Conservation (phyloP, 1,284 basidiomycete genomes). For the Leucoagaricus sp. region DNA sequence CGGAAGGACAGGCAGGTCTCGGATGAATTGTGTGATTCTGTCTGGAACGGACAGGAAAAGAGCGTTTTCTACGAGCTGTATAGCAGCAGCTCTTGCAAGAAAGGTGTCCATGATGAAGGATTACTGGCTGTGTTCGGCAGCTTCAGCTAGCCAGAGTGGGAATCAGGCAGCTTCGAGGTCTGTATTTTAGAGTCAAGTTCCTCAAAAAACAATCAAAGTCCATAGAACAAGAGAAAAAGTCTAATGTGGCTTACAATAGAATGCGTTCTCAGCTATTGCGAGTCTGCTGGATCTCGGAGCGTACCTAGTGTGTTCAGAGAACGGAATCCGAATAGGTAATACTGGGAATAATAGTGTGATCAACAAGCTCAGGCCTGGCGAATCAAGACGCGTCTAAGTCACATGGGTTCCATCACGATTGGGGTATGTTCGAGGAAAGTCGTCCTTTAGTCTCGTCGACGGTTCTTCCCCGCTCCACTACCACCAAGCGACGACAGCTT, state of each 20-base stretch:
- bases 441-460: background rate
- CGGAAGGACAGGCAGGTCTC: slow-evolving; percentile 45
- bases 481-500: too few relatives aligned
- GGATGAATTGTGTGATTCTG: slow-evolving; percentile 35
- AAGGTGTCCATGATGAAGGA: background rate
- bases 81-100: slow-evolving; percentile 19
- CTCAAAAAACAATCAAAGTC: too few relatives aligned
- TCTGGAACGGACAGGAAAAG: slow-evolving; percentile 24
- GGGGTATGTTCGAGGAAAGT: background rate
- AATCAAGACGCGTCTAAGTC: slow-evolving; percentile 6
- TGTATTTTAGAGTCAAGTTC: too few relatives aligned
- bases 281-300: too few relatives aligned
- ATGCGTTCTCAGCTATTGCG: too few relatives aligned
- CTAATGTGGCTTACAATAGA: too few relatives aligned
- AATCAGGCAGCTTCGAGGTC: background rate
- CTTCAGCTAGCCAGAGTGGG: background rate
- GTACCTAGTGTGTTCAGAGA: too few relatives aligned
- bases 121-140: background rate
- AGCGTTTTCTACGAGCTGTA: slow-evolving; percentile 25
- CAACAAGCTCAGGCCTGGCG: background rate
- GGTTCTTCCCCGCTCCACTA: too few relatives aligned
- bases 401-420: background rate
- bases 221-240: too few relatives aligned
- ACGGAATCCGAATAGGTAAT: background rate
- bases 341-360: background rate